phyloP scores from a whole-genome alignment of 352 stramenopile species.

The Thalassiosira pacifica region DNA sequence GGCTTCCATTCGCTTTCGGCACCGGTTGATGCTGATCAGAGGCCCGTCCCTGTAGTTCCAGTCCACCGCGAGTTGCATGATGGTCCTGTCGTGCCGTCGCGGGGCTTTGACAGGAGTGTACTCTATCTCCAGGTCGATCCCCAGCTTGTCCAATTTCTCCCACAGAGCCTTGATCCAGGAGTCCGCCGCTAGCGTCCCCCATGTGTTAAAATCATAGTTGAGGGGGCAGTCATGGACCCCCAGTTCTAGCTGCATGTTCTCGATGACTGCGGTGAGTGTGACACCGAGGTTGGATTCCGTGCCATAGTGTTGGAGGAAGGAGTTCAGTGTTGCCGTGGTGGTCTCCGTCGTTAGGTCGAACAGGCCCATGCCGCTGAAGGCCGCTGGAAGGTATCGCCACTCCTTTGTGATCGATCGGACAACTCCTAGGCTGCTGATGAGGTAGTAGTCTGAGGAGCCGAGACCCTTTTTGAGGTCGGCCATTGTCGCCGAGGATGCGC shows the following conservation, averaged over 20 bases:
- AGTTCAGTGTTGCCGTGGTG: slow-evolving; percentile 2
- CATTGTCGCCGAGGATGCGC: not conserved
- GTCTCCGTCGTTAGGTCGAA: slow-evolving; percentile 5
- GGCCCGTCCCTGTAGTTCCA: too few relatives aligned
- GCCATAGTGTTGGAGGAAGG: slow-evolving; percentile 23
- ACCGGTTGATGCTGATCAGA: too few relatives aligned
- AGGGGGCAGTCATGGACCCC: not conserved
- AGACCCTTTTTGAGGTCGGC: not conserved
- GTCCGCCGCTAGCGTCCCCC: not conserved
- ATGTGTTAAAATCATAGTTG: not conserved
- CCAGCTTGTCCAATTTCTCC: slow-evolving; percentile 14
- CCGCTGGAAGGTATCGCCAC: not conserved
- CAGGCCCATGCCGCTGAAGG: slow-evolving; percentile 15
- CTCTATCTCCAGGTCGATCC: not conserved
- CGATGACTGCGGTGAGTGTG: not conserved
- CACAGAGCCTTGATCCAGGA: slow-evolving; percentile 19
- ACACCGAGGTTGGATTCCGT: not conserved
- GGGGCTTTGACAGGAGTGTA: not conserved
- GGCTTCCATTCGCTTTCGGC: too few relatives aligned
- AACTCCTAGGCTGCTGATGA: slow-evolving; percentile 21
- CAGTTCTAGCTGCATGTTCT: slow-evolving; percentile 21
- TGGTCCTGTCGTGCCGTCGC: not conserved
- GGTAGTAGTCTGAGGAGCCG: not conserved
- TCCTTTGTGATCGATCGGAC: slow-evolving; percentile 5
- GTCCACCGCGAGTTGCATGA: not conserved